Conservation (phyloP, 306 rosid genomes). For the Luffa aegyptiaca region DNA sequence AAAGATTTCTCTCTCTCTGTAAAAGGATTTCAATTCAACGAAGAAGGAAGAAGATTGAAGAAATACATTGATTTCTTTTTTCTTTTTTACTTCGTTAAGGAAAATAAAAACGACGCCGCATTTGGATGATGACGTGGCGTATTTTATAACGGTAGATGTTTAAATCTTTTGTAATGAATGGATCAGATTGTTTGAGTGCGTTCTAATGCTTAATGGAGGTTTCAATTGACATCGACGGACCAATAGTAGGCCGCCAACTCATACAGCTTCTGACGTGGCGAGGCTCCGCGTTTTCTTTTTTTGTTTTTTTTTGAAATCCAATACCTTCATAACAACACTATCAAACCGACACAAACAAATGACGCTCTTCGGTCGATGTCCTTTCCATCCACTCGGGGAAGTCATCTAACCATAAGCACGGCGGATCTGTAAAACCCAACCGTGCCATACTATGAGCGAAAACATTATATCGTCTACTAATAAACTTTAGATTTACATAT, state of each 20-base stretch:
- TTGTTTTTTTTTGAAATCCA: no score
- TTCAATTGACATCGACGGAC: background rate
- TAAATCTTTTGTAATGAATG: background rate
- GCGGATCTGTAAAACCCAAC: no score
- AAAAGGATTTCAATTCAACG: background rate
- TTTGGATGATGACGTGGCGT: background rate
- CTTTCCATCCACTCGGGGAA: no score
- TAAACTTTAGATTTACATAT: no score
- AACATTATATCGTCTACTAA: no score
- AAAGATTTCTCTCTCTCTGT: background rate
- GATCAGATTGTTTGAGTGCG: background rate
- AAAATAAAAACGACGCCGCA: background rate
- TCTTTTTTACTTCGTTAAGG: background rate
- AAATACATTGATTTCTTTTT: background rate
- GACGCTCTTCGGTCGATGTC: no score
- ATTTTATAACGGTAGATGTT: background rate
- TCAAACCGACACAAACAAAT: no score
- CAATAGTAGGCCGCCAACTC: background rate
- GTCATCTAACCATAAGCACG: no score
- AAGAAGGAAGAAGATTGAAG: background rate
- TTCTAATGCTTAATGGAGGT: background rate
- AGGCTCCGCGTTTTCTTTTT: no score
- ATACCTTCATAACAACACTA: no score
- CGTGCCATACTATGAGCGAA: no score
- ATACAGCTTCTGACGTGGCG: background rate